Evolutionary conservation across 305 asterid genomes (phyloP).

Genomic region (Caryopteris hybrid): DNA sequence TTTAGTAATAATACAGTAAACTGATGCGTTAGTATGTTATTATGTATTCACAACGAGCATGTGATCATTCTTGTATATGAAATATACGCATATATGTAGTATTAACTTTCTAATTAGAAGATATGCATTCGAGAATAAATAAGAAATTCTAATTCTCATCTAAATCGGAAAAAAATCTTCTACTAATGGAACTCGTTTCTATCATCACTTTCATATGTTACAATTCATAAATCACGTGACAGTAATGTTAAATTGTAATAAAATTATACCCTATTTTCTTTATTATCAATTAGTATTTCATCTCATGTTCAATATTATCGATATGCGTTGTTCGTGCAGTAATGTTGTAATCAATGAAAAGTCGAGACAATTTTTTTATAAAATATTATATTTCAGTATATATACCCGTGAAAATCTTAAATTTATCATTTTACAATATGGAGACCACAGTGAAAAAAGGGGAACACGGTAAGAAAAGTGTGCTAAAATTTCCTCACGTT

Average conservation of each 20-base stretch:
- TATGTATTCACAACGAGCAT: too few species aligned
- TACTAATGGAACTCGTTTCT: too few species aligned
- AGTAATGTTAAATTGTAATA: not conserved
- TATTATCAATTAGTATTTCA: not conserved
- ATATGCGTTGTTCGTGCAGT: not conserved
- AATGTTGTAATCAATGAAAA: not conserved
- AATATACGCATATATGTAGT: too few species aligned
- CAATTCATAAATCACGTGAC: not conserved
- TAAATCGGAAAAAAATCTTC: too few species aligned
- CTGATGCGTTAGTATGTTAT: too few species aligned
- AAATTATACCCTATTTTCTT: too few species aligned
- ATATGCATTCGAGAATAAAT: not conserved
- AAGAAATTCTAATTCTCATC: not conserved
- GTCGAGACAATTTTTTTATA: too few species aligned
- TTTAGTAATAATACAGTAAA: too few species aligned
- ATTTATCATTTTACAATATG: not conserved
- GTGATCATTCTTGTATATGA: too few species aligned
- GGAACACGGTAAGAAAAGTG: not conserved
- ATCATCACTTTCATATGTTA: not conserved
- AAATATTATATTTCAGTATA: too few species aligned
- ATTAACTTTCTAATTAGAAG: not conserved
- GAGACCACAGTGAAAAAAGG: not conserved
- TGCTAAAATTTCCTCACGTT: slow-evolving; percentile 11
- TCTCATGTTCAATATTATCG: not conserved
- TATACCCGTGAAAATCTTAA: too few species aligned